Evolutionary conservation across 495 filamentous ascomycete species (phyloP).

Genomic region (Aspergillus saccharolyticus): DNA sequence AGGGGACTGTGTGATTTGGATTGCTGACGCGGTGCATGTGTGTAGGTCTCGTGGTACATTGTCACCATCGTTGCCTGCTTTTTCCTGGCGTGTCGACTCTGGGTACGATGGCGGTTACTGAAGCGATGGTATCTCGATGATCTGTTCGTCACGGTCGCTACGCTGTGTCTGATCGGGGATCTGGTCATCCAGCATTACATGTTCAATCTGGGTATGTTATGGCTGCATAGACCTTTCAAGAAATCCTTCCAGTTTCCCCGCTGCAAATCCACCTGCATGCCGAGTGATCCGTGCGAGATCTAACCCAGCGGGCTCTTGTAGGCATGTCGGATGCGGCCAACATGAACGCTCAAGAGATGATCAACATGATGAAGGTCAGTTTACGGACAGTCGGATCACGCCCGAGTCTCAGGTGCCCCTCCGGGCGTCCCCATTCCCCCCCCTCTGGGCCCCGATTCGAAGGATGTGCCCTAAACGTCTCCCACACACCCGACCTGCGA

Average conservation of each 20-base stretch:
- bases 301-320: constrained; percentile 4
- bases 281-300: not conserved
- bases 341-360: constrained; percentile 1
- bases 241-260: no score
- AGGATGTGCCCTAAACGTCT: not conserved
- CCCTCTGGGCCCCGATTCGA: not conserved
- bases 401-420: not conserved
- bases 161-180: constrained; percentile 17
- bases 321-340: constrained; percentile 21
- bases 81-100: constrained; percentile 16
- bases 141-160: constrained; percentile 11
- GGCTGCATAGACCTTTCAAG: no score
- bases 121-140: constrained; percentile 22
- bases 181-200: constrained; percentile 24
- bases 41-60: constrained; percentile 22
- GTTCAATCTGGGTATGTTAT: constrained; percentile 18
- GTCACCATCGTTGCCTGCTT: constrained; percentile 19
- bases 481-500: not conserved
- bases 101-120: constrained; percentile 14
- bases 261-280: no score
- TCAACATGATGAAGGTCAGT: constrained; percentile 25
- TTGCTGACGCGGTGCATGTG: not conserved
- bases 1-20: not conserved
- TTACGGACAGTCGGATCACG: not conserved
- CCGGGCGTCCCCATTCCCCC: not conserved